phyloP scores from a whole-genome alignment of 805 yeast species.

The Wickerhamiella lipophila region DNA sequence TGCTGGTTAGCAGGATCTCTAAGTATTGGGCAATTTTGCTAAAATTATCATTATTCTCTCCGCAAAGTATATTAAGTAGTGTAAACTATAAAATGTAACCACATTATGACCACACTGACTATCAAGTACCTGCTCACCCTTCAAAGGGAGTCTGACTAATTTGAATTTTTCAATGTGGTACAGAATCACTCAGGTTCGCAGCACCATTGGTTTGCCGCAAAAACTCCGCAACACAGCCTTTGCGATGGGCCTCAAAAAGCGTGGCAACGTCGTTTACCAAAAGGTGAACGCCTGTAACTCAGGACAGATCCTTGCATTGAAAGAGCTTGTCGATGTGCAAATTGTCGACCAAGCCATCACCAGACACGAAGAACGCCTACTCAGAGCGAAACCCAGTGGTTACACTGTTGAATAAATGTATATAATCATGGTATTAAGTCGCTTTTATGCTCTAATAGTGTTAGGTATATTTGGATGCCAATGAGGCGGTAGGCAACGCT shows the following conservation, averaged over 20 bases:
- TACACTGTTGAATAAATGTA: slow-evolving; percentile 19
- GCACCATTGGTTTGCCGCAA: slow-evolving; percentile 76
- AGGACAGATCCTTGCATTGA: slow-evolving; percentile 68
- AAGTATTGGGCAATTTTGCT: too few relatives aligned
- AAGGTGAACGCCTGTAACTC: slow-evolving; percentile 66
- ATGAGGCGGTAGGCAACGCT: neutral
- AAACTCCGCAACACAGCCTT: slow-evolving; percentile 49
- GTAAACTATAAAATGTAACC: too few relatives aligned
- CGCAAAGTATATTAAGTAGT: too few relatives aligned
- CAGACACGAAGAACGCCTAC: slow-evolving; percentile 33
- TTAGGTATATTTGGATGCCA: neutral
- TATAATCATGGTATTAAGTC: neutral
- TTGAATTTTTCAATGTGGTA: slow-evolving; percentile 19
- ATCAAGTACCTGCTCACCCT: neutral
- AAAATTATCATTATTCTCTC: too few relatives aligned
- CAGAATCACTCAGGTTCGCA: slow-evolving; percentile 60
- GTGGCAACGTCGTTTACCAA: slow-evolving; percentile 65
- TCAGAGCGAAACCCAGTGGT: slow-evolving; percentile 25
- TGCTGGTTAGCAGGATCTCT: too few relatives aligned
- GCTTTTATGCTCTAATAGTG: neutral
- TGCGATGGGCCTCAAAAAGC: slow-evolving; percentile 60
- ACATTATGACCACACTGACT: too few relatives aligned
- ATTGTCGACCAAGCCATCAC: slow-evolving; percentile 44
- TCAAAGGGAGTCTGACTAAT: neutral
- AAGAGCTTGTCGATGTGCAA: slow-evolving; percentile 77